Base-by-base conservation (phyloP, 148 eudicot species). In the Rheum nobile region DNA sequence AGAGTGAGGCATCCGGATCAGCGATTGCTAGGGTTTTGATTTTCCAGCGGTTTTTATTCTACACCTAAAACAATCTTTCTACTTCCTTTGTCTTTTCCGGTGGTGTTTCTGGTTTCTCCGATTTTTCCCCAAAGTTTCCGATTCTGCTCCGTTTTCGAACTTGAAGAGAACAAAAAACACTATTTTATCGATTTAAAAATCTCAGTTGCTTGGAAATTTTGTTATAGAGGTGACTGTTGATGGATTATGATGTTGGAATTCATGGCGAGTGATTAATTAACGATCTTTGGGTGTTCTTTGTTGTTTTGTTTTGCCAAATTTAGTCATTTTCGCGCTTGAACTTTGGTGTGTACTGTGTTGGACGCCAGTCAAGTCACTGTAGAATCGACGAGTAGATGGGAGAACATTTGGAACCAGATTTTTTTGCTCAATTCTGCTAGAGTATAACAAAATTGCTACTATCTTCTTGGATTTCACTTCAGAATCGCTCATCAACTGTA, bases 11-110 rank as follows among this genome's bases (percentile, higher is more conserved):
- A 29, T n/a, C 11, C 26, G 8, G 0, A 29, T 9, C 37, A 11
- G 34, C n/a, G 14, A 61, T 61, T 29, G 35, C 67, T 61, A 61
- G 67, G 67, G 67, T 61, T 61, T 29, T 61, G 67, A 61, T 61
- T 61, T 26, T 57, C 65, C 31, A 3, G 32, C 65, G 13, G 11
- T 10, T 8, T 26, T 28, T 61, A 8, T 11, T 31, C 37, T 14
- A 37, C 67, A 17, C 17, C 67, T 29, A 0, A 11, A 11, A 6
- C 29, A 28, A n/a, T 61, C 67, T 61, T 57, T 61, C 19, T 61
- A 11, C 29, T 8, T 54, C 12, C 13, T 21, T 21, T 54, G 8
- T 54, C 2, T 22, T 54, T 54, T 1, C 37, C 67, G 19, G 63
- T 21, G 63, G 63, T 26, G 63, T 52, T 52, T 52, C 6, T 6